phyloP scores from a whole-genome alignment of 129 eudicot genomes.

The Artemisia annua region DNA sequence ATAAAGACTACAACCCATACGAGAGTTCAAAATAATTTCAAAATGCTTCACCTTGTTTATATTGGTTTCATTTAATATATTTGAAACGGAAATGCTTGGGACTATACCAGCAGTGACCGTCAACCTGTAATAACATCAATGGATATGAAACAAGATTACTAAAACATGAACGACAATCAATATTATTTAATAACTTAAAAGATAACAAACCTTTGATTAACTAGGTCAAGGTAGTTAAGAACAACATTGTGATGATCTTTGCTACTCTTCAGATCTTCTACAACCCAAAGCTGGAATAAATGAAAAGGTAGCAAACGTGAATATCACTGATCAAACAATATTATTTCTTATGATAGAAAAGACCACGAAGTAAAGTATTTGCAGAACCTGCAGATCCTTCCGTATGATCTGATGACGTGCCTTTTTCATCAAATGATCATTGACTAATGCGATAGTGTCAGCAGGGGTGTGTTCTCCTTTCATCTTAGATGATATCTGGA shows the following conservation, averaged over 20 bases:
- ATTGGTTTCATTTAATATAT: constrained; percentile 43
- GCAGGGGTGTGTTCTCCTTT: constrained; percentile 43
- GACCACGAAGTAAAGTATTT: constrained; percentile 12
- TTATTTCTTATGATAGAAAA: constrained; percentile 8
- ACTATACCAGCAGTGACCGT: constrained; percentile 35
- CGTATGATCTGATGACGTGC: constrained; percentile 50
- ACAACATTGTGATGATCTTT: constrained; percentile 46
- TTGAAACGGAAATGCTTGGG: constrained; percentile 40
- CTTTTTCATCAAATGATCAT: constrained; percentile 49
- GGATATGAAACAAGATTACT: background rate
- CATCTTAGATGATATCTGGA: constrained; percentile 39
- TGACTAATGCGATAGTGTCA: constrained; percentile 42
- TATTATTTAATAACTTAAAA: background rate
- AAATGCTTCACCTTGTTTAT: constrained; percentile 51
- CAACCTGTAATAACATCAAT: constrained; percentile 41
- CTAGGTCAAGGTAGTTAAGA: constrained; percentile 56
- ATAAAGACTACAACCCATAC: background rate
- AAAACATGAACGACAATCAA: constrained; percentile 4
- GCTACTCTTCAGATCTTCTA: constrained; percentile 44
- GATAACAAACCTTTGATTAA: constrained; percentile 58
- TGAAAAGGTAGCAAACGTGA: constrained; percentile 17
- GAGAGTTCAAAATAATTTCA: background rate
- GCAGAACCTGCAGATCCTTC: constrained; percentile 65
- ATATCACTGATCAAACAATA: background rate
- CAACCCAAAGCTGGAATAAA: constrained; percentile 61